A percentile compares a stretch with the other conserved stretches of the same genome.
Conservation (phyloP, 2,329 filamentous ascomycete species). For the Apiospora marii region DNA sequence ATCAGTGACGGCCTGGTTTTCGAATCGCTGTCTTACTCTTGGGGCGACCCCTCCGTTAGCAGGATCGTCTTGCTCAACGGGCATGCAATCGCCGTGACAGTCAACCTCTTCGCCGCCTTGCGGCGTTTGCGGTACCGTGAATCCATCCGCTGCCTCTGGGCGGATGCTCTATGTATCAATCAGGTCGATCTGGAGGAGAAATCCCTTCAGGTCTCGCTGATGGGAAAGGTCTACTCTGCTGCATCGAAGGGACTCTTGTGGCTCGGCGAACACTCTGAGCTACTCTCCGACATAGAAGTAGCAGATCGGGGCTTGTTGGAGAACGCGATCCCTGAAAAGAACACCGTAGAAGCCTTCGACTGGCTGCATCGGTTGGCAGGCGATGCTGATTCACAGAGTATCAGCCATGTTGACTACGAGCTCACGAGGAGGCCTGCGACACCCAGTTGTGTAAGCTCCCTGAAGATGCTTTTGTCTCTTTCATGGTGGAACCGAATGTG, state of each 20-base stretch:
- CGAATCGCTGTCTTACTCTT: constrained; percentile 2
- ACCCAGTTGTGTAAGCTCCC: background rate
- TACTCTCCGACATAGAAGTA: background rate
- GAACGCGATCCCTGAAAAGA: background rate
- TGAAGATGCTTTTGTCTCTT: background rate
- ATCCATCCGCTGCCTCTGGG: constrained; percentile 21
- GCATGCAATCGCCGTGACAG: background rate
- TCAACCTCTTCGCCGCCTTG: constrained; percentile 11
- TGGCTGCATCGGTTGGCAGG: background rate
- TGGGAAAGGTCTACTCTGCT: constrained; percentile 27
- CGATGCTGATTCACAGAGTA: background rate
- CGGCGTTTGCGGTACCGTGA: background rate
- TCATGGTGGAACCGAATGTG: constrained; percentile 29
- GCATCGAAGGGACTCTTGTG: constrained; percentile 23
- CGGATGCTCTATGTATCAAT: constrained; percentile 31
- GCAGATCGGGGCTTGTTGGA: background rate
- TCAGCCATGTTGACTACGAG: background rate
- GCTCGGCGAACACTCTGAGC: constrained; percentile 18
- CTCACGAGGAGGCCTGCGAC: background rate
- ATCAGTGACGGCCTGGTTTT: background rate
- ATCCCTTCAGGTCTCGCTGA: constrained; percentile 23
- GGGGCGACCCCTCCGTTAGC: background rate
- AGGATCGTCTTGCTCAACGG: background rate
- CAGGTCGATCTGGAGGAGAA: constrained; percentile 25
- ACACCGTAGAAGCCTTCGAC: constrained; percentile 4